Conservation (phyloP, 176 grass and related monocot genomes). For the bread wheat (Triticum aestivum) region IWGSC_CS_RefSeq_v2.1 NC_057798.1:184787219-184787718, state of each 20-base stretch:
- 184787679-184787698: conserved; percentile 90
- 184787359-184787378: conserved; percentile 44
- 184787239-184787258: conserved; percentile 71
- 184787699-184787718: conserved; percentile 85
- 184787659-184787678: conserved; percentile 87
- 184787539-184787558: conserved; percentile 52
- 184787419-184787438: conserved; percentile 60
- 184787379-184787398: conserved; percentile 77
- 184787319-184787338: conserved; percentile 46
- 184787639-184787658: conserved; percentile 81
- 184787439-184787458: conserved; percentile 15
- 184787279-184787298: conserved; percentile 60
- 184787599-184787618: conserved; percentile 96
- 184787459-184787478: conserved; percentile 15
- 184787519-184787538: conserved; percentile 60
- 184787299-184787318: conserved; percentile 50
- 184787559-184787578: conserved; percentile 62
- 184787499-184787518: conserved; percentile 78
- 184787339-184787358: conserved; percentile 62
- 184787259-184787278: conserved; percentile 63
- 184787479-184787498: conserved; percentile 73
- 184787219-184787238: conserved; percentile 77
- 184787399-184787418: conserved; percentile 92
- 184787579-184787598: conserved; percentile 88
- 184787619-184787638: conserved; percentile 90